Evolutionary conservation across 495 filamentous ascomycete species (phyloP), one percentile per base, ranked within the genome.

Genomic region (Daldinia vernicosa): DNA sequence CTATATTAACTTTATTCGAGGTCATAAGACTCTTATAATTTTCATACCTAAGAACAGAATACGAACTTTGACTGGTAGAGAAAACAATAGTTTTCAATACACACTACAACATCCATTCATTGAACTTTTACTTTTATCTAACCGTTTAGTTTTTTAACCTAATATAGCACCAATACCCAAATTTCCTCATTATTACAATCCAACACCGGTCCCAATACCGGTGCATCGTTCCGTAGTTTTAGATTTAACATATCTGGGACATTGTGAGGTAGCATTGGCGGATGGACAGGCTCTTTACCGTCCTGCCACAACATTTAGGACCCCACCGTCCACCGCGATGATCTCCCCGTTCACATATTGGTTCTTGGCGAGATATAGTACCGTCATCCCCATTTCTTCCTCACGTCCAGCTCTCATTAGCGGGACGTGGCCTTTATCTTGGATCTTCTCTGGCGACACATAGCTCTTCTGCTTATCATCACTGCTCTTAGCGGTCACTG

Each of bases 301-400:
- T 39, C 75, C 75, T 32, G 70, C 70, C 1, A 77, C 32, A 39
- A 77, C 75, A 22, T 77, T 77, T 67, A 89, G 72, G 6, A 86
- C 85, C 1, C 87, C 87, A 0, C 87, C 87, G 78, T 89, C 87
- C 4, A 89, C 84, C 12, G 84, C 84, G 32, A 89, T 70, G n/a
- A 89, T 82, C 76, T 89, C 83, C 11, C 87, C 87, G 67, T 89
- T 89, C 4, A 89, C 86, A 76, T 89, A 89, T 26, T 78, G 76
- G 67, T 87, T 86, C 79, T 84, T 88, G 22, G 85, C 80, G 54
- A 91, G 71, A 72, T 84, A 89, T 37, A 91, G 71, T 30, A 87
- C 82, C 6, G 79, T 69, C 64, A 84, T 86, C 5, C 84, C 86
- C 82, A 90, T 87, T 70, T 90, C 88, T 70, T 89, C 82, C 19